Evolutionary conservation across 1,284 basidiomycete genomes (phyloP).

Genomic region (Pseudozyma tsukubaensis): DNA sequence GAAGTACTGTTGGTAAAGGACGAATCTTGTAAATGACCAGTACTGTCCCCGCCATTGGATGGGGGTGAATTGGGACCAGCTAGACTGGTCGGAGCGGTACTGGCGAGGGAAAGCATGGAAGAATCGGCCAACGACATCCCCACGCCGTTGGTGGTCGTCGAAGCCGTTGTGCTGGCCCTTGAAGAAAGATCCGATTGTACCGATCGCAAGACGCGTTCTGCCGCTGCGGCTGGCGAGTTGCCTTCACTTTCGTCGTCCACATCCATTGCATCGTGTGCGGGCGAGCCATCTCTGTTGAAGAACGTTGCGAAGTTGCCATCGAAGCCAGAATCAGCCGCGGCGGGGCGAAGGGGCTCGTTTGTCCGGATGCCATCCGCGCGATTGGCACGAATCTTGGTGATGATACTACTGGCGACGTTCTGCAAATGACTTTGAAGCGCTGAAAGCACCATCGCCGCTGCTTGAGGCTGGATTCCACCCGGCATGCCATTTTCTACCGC

Average conservation of each 20-base stretch:
- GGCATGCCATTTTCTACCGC: slow-evolving; percentile 69
- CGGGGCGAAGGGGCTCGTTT: slow-evolving; percentile 36
- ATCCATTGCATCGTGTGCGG: slow-evolving; percentile 36
- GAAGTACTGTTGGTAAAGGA: slow-evolving; percentile 43
- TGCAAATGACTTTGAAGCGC: slow-evolving; percentile 68
- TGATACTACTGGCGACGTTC: slow-evolving; percentile 60
- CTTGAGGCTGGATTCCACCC: slow-evolving; percentile 67
- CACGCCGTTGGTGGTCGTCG: slow-evolving; percentile 6
- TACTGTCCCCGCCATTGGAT: slow-evolving; percentile 38
- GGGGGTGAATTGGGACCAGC: slow-evolving; percentile 35
- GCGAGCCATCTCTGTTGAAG: slow-evolving; percentile 18
- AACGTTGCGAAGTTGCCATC: slow-evolving; percentile 25
- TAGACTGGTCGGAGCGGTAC: slow-evolving; percentile 56
- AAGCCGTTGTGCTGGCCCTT: slow-evolving; percentile 37
- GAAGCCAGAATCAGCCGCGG: slow-evolving; percentile 24
- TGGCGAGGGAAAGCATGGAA: slow-evolving; percentile 57
- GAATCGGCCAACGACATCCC: slow-evolving; percentile 52
- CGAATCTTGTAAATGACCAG: slow-evolving; percentile 37
- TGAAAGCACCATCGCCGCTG: slow-evolving; percentile 66
- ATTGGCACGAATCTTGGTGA: slow-evolving; percentile 62
- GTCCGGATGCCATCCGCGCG: slow-evolving; percentile 54
- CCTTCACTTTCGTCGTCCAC: slow-evolving; percentile 37
- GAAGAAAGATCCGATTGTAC: slow-evolving; percentile 49
- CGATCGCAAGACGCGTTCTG: slow-evolving; percentile 31
- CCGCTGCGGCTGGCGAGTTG: slow-evolving; percentile 34